A percentile compares a stretch with the other conserved stretches of the same genome.
These are phyloP conservation scores for Melanomma pulvis-pyrius DNA, from an alignment of 495 filamentous ascomycete species.

Conservation along the genomic window DNA sequence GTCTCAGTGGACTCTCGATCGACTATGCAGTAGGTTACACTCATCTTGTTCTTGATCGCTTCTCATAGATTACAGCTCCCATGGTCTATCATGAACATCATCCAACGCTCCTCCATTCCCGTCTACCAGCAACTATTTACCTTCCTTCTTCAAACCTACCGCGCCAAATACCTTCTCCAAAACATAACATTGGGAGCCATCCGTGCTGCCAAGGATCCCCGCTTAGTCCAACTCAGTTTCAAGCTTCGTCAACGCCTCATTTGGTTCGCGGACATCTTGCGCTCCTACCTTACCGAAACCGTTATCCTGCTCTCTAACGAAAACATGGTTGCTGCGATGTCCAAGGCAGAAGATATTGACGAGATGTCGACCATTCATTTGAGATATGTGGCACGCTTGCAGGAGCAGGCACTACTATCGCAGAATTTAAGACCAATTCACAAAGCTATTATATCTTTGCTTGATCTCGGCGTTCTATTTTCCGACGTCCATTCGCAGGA, in stretches of 20 bases:
- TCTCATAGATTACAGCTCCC: slow-evolving; percentile 52
- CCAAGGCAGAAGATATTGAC: slow-evolving; percentile 72
- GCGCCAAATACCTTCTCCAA: slow-evolving; percentile 70
- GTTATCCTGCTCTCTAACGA: slow-evolving; percentile 64
- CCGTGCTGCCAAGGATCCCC: slow-evolving; percentile 23
- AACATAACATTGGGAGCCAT: slow-evolving; percentile 54
- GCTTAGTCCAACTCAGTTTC: slow-evolving; percentile 56
- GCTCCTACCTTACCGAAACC: slow-evolving; percentile 72
- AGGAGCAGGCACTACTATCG: slow-evolving; percentile 69
- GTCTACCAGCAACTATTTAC: slow-evolving; percentile 72
- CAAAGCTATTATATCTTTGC: slow-evolving; percentile 41
- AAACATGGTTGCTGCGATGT: slow-evolving; percentile 57
- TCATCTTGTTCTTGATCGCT: not conserved
- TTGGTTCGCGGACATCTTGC: slow-evolving; percentile 76
- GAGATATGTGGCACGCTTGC: slow-evolving; percentile 60
- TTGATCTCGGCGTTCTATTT: slow-evolving; percentile 57
- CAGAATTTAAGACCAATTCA: slow-evolving; percentile 42
- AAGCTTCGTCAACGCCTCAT: slow-evolving; percentile 71
- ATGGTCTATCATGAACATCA: slow-evolving; percentile 86
- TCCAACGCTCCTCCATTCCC: slow-evolving; percentile 61
- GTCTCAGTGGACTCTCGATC: slow-evolving; percentile 31
- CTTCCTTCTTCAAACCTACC: slow-evolving; percentile 75
- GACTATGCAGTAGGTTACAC: slow-evolving; percentile 35
- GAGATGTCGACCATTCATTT: slow-evolving; percentile 74
- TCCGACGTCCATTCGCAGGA: slow-evolving; percentile 46